Percentiles rank a stretch among this genome's conserved stretches.
Evolutionary conservation across 2,329 filamentous ascomycete species (phyloP).

Genomic region (Penicillium sp.): DNA sequence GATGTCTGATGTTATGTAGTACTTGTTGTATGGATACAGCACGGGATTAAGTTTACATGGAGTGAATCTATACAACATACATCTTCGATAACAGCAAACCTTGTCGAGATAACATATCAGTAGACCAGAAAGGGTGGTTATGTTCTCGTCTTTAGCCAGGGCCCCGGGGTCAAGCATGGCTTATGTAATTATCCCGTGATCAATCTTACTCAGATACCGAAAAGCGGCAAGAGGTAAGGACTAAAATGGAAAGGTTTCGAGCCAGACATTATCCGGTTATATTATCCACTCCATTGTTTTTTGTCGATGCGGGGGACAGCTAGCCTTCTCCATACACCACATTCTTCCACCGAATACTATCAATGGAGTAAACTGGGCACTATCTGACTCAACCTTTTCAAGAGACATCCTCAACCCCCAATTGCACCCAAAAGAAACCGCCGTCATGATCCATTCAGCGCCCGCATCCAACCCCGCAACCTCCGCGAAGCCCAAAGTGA

Average conservation of each 20-base stretch:
- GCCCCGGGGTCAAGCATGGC: neutral
- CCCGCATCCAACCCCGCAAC: conserved; percentile 5
- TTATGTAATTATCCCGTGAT: neutral
- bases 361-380: neutral
- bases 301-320: conserved; percentile 17
- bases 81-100: no score
- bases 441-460: conserved; percentile 17
- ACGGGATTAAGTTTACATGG: no score
- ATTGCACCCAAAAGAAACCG: neutral
- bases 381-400: neutral
- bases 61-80: no score
- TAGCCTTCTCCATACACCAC: neutral
- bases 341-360: neutral
- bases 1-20: neutral
- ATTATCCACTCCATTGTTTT: conserved; percentile 16
- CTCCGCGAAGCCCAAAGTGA: conserved; percentile 14
- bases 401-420: neutral
- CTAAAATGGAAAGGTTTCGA: neutral
- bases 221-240: neutral
- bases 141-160: no score
- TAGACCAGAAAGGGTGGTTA: no score
- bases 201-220: neutral
- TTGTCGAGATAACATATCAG: no score
- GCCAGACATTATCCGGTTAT: neutral
- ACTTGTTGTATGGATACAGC: neutral